Evolutionary conservation across 352 stramenopile species (phyloP), one percentile per base, ranked within the genome.

Genomic region (Phytophthora niederhauseri): DNA sequence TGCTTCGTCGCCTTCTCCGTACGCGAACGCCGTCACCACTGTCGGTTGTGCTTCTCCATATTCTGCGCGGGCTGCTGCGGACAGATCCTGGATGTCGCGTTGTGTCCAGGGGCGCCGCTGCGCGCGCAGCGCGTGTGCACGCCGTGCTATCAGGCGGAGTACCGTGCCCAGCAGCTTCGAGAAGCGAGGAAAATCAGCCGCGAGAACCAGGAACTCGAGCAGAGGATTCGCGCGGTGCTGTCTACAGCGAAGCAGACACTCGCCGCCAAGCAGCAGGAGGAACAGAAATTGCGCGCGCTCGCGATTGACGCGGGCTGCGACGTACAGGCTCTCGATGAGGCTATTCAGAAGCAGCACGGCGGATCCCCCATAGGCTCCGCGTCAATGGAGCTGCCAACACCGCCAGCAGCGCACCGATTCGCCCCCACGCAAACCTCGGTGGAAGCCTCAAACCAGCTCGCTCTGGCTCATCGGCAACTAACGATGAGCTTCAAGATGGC

Each of bases 31-130:
- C 81, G 86, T 7, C 86, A 92, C 26, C 86, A 94, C 61, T 94
- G 86, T 57, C 86, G 84, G 9, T 67, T 92, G 56, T 94, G 86
- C 69, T 72, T 94, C 63, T 76, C 87, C 17, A 88, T 94, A 15
- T 94, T 88, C 48, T 94, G 86, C 38, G 60, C 57, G n/a, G 19
- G 62, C 4, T 94, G 86, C 74, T 89, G 81, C 57, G 60, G 56
- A 34, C 70, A 77, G 7, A 53, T 60, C 0, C 59, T 94, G 30
- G 80, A 91, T 22, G 64, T 94, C 26, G 82, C 81, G 20, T 50
- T 94, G 17, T 94, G 82, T 54, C 75, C 76, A 1, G 86, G 86
- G 0, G 86, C 84, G 4, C 81, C 83, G 0, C n/a, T 92, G 31
- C 81, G 84, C 2, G 26, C 50, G 3, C 77, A 88, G 66, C 84